A percentile compares a stretch with the other conserved stretches of the same genome.
Evolutionary conservation across 768 basidiomycete genomes (phyloP).

Genomic region (Tephrocybe sp.): DNA sequence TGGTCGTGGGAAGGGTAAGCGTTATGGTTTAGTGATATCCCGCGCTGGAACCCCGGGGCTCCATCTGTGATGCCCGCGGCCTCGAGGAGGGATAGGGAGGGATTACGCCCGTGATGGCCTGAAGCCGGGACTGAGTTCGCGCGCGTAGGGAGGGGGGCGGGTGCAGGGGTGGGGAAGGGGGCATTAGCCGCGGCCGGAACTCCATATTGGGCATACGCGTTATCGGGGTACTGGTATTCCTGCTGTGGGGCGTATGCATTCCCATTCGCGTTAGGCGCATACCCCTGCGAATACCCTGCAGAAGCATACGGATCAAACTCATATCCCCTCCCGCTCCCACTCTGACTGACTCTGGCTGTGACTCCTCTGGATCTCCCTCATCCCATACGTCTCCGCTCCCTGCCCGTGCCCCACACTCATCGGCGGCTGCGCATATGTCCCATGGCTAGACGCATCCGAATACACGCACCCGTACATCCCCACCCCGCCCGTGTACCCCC

Average conservation of each 20-base stretch:
- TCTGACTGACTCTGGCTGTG: conserved; percentile 11
- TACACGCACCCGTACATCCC: conserved; percentile 4
- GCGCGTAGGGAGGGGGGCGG: conserved; percentile 4
- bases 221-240: no score
- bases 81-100: conserved; percentile 11
- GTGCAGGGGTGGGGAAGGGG: conserved; percentile 12
- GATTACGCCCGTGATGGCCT: conserved; percentile 20
- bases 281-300: no score
- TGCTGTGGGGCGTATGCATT: no score
- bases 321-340: no score
- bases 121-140: conserved; percentile 41
- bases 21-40: conserved; percentile 17
- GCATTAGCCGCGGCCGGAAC: no score
- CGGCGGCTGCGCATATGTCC: conserved; percentile 51
- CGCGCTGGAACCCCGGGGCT: conserved; percentile 12
- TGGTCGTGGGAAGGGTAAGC: no score
- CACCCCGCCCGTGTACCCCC: background rate
- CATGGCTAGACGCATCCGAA: conserved; percentile 33
- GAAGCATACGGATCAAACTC: no score
- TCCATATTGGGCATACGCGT: no score
- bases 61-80: conserved; percentile 21
- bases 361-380: conserved; percentile 41
- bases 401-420: conserved; percentile 25
- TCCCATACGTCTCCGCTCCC: conserved; percentile 41
- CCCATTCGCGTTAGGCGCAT: no score